Percentiles rank a stretch among this genome's conserved stretches.
These are phyloP conservation scores for Lepiota venenata DNA, from an alignment of 768 basidiomycete genomes.

Conservation along the genomic window DNA sequence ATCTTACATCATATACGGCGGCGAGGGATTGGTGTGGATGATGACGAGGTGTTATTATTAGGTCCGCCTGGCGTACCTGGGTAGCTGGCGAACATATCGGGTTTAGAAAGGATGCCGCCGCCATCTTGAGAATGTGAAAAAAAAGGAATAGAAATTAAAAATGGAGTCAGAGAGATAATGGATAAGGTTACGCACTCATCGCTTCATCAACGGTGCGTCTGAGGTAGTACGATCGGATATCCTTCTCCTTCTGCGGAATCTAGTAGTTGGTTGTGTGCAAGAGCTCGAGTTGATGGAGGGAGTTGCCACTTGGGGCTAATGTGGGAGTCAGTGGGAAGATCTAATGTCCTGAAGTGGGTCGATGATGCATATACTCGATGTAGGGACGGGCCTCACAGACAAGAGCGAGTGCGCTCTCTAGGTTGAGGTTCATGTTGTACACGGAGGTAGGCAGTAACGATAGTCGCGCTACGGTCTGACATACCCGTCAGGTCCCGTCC, in stretches of 20 bases:
- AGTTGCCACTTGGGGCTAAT: slow-evolving; percentile 83
- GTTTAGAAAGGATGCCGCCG: slow-evolving; percentile 60
- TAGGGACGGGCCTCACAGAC: slow-evolving; percentile 64
- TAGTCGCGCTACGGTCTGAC: slow-evolving; percentile 81
- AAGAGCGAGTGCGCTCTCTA: slow-evolving; percentile 61
- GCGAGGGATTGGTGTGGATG: slow-evolving; percentile 39
- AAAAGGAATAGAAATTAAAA: background rate
- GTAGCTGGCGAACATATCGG: slow-evolving; percentile 74
- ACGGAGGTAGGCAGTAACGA: slow-evolving; percentile 90
- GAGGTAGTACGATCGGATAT: slow-evolving; percentile 80
- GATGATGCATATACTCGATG: slow-evolving; percentile 52
- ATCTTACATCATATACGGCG: slow-evolving; percentile 85
- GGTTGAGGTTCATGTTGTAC: slow-evolving; percentile 58
- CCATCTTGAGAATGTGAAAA: slow-evolving; percentile 47
- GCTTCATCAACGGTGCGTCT: slow-evolving; percentile 71
- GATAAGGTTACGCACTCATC: slow-evolving; percentile 56
- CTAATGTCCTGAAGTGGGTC: background rate
- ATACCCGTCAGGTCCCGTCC: slow-evolving; percentile 4
- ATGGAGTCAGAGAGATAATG: background rate
- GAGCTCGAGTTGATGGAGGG: slow-evolving; percentile 75
- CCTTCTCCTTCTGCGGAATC: slow-evolving; percentile 63
- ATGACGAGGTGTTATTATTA: slow-evolving; percentile 48
- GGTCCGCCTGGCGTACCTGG: slow-evolving; percentile 65
- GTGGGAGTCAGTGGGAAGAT: background rate
- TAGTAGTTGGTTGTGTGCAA: slow-evolving; percentile 72